Evolutionary conservation across 495 filamentous ascomycete species (phyloP), one percentile per base, ranked within the genome.

Genomic region (Xylaria cubensis): DNA sequence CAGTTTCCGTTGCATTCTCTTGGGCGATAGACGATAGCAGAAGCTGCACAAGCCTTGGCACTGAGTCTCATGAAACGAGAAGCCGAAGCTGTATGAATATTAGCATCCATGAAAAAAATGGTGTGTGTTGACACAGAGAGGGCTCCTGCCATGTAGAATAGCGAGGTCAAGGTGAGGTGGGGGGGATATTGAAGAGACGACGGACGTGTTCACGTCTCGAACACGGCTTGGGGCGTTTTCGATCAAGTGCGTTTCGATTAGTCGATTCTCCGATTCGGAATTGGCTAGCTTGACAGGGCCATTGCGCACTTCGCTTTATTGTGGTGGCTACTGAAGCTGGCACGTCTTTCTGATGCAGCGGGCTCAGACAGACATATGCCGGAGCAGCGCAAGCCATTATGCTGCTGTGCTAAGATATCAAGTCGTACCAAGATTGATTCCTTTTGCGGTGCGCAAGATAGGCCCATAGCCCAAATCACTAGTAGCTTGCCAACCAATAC

Each of bases 61-160:
- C 5, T 13, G 32, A 41, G 69, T 36, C 32, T 46, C 13, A 26
- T 41, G 32, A 41, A 64, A 53, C 29, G 50, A 42, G 8, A 44
- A 55, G 39, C 48, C 44, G 44, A 46, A 63, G 24, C 50, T 71
- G 61, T 71, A 71, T 50, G 46, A 71, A 36, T 71, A 71, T 65
- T 50, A 56, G 36, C 46, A 65, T 51, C 29, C 44, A 29, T 19
- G 13, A 21, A 53, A 53, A 44, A 32, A 59, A 58, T 26, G 1
- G 34, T 64, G 69, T 32, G 34, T 39, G 46, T 51, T 26, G 46
- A 46, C 39, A 51, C 46, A 51, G 34, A 24, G 41, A 69, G 24
- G 58, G 21, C 32, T 29, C 24, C 59, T 62, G 59, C 61, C 69
- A 32, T 64, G 69, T 71, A 71, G 69, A 71, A 64, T 71, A 71